These are phyloP conservation scores for Wickerhamomyces chambardii DNA, from an alignment of 805 yeast species.

Conservation along the genomic window DNA sequence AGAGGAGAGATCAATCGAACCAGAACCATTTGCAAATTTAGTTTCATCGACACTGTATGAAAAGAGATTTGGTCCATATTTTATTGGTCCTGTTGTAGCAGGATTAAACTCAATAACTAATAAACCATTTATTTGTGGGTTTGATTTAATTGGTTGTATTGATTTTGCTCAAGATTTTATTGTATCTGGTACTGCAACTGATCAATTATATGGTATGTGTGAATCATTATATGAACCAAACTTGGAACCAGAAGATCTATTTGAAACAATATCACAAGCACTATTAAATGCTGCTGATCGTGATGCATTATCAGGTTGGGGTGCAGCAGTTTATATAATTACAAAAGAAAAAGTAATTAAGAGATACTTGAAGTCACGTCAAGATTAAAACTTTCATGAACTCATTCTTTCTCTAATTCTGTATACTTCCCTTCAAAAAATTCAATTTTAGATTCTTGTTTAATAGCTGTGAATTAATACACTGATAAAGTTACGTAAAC, in stretches of 20 bases:
- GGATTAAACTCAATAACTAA: constrained; percentile 79
- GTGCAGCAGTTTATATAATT: constrained; percentile 87
- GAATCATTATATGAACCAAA: constrained; percentile 92
- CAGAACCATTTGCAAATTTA: constrained; percentile 86
- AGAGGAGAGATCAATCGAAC: constrained; percentile 90
- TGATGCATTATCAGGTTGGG: constrained; percentile 98
- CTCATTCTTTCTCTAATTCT: too few species aligned
- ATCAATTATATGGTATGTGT: constrained; percentile 97
- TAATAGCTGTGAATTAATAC: too few species aligned
- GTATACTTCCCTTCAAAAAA: too few species aligned
- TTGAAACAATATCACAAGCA: constrained; percentile 93
- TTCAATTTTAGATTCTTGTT: too few species aligned
- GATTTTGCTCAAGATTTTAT: constrained; percentile 92
- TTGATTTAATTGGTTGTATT: constrained; percentile 94
- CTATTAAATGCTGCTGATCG: constrained; percentile 92
- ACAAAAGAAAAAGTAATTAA: constrained; percentile 88
- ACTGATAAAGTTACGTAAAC: too few species aligned
- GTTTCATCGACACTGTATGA: constrained; percentile 87
- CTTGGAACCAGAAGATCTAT: constrained; percentile 88
- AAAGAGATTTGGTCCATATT: constrained; percentile 92
- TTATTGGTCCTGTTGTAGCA: constrained; percentile 94
- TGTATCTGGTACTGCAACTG: constrained; percentile 94
- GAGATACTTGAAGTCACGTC: constrained; percentile 87
- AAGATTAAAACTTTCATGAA: constrained; percentile 50
- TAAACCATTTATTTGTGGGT: constrained; percentile 89